phyloP scores from a whole-genome alignment of 1,284 basidiomycete genomes.

The Gymnopus androsaceus region DNA sequence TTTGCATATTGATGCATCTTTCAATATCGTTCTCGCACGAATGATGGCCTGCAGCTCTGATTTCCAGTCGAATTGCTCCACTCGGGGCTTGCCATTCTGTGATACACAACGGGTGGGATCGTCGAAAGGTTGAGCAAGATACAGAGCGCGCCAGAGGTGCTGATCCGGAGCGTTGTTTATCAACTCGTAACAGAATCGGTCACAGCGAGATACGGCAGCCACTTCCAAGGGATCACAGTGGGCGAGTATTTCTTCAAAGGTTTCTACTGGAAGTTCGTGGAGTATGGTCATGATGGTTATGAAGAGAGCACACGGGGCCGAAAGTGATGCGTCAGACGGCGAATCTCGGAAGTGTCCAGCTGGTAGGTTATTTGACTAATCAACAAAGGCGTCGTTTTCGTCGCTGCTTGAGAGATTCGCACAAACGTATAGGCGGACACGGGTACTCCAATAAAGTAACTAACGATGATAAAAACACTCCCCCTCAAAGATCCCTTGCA shows the following conservation, averaged over 20 bases:
- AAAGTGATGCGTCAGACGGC: no score
- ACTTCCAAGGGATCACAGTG: slow-evolving; percentile 59
- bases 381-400: no score
- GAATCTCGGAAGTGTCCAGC: no score
- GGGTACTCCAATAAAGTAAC: no score
- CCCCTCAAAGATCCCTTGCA: no score
- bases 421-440: no score
- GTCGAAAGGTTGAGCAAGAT: slow-evolving; percentile 59
- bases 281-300: neutral
- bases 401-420: no score
- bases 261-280: slow-evolving; percentile 49
- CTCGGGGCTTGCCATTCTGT: slow-evolving; percentile 38
- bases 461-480: no score
- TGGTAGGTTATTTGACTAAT: no score
- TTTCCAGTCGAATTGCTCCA: slow-evolving; percentile 51
- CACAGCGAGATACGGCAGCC: slow-evolving; percentile 50
- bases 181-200: slow-evolving; percentile 40
- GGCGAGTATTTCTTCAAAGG: slow-evolving; percentile 56
- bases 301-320: neutral
- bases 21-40: slow-evolving; percentile 47
- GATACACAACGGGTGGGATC: slow-evolving; percentile 54
- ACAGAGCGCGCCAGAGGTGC: slow-evolving; percentile 62
- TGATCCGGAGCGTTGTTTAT: slow-evolving; percentile 48
- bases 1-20: slow-evolving; percentile 32
- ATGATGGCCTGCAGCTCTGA: slow-evolving; percentile 51